phyloP scores from a whole-genome alignment of 2,329 filamentous ascomycete genomes.

The Rhynchosporium secalis region DNA sequence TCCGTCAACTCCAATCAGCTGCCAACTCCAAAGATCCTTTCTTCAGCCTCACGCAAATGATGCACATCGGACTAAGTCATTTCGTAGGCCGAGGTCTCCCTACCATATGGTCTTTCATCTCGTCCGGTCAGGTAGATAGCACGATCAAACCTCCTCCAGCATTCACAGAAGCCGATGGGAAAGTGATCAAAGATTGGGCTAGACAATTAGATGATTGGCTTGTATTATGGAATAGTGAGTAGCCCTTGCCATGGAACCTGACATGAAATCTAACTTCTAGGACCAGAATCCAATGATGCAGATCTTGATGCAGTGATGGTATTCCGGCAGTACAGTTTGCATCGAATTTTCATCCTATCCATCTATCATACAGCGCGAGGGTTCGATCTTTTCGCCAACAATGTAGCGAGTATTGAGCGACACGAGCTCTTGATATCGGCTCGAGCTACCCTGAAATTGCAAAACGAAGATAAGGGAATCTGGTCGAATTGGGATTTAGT shows the following conservation, averaged over 20 bases:
- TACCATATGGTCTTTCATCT: conserved; percentile 47
- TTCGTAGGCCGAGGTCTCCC: conserved; percentile 46
- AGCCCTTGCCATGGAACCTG: neutral
- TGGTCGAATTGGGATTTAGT: conserved; percentile 49
- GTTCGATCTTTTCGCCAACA: conserved; percentile 44
- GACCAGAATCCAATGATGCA: conserved; percentile 30
- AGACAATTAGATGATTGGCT: conserved; percentile 46
- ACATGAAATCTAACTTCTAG: neutral
- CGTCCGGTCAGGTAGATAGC: conserved; percentile 27
- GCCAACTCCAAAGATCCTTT: conserved; percentile 44
- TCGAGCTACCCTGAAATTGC: conserved; percentile 44
- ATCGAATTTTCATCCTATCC: conserved; percentile 45
- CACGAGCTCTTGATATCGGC: conserved; percentile 46
- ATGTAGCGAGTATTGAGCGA: conserved; percentile 43
- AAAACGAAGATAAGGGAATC: conserved; percentile 45
- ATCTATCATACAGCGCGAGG: conserved; percentile 47
- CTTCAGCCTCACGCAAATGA: conserved; percentile 46
- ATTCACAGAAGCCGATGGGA: conserved; percentile 44
- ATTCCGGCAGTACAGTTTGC: conserved; percentile 46
- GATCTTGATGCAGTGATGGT: conserved; percentile 42
- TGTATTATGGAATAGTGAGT: conserved; percentile 41
- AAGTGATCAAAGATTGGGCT: conserved; percentile 47
- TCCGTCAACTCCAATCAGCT: conserved; percentile 42
- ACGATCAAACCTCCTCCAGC: conserved; percentile 31
- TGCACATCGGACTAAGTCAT: conserved; percentile 46